A percentile compares a stretch with the other conserved stretches of the same genome.
Conservation (phyloP, 345 rosid species). For the Hirschfeldia incana region DNA sequence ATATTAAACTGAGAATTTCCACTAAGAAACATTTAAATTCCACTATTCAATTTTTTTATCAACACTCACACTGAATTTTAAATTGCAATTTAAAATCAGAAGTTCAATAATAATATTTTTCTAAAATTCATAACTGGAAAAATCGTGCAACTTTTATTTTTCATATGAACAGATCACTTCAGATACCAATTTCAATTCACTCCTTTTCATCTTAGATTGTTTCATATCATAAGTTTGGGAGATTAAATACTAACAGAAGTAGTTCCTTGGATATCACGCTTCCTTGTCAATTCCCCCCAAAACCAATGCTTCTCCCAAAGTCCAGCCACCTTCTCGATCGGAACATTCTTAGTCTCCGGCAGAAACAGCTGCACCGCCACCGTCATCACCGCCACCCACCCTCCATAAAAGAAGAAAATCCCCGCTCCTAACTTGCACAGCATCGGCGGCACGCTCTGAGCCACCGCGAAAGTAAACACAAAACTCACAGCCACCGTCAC, state of each 20-base stretch:
- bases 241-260: not conserved
- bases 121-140: no score
- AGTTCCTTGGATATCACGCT: conserved; percentile 33
- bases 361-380: conserved; percentile 45
- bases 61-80: no score
- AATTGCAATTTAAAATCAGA: no score
- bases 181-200: no score
- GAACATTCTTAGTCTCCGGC: conserved; percentile 70
- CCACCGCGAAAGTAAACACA: conserved; percentile 56
- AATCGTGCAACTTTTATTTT: no score
- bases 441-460: conserved; percentile 57
- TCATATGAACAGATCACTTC: no score
- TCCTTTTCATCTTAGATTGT: no score
- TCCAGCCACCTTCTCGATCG: conserved; percentile 53
- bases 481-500: conserved; percentile 61
- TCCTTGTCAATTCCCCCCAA: conserved; percentile 45
- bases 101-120: no score
- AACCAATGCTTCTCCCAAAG: conserved; percentile 73
- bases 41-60: no score
- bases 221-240: no score
- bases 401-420: conserved; percentile 66
- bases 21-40: no score
- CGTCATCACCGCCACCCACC: conserved; percentile 62
- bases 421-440: conserved; percentile 56
- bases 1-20: no score